These are phyloP conservation scores for Pezicula radicicola DNA, from an alignment of 2,329 filamentous ascomycete species.

Conservation along the genomic window DNA sequence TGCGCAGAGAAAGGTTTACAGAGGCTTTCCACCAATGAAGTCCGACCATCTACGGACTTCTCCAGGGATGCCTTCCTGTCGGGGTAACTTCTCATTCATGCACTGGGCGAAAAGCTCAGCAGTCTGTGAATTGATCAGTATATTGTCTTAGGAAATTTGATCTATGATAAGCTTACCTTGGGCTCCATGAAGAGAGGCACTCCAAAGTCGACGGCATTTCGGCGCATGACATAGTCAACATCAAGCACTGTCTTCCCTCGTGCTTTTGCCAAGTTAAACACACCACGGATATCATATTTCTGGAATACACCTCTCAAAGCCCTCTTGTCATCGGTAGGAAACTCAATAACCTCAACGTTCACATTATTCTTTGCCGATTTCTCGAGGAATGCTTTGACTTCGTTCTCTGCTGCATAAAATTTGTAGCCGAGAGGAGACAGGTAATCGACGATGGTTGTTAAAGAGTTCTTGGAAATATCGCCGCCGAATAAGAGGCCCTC, in stretches of 20 bases:
- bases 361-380: slow-evolving; percentile 62
- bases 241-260: slow-evolving; percentile 82
- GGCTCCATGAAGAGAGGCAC: slow-evolving; percentile 98
- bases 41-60: slow-evolving; percentile 96
- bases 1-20: slow-evolving; percentile 42
- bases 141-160: background rate
- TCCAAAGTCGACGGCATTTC: slow-evolving; percentile 97
- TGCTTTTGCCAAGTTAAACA: slow-evolving; percentile 88
- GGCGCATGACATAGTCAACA: slow-evolving; percentile 96
- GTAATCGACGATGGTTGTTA: slow-evolving; percentile 81
- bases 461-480: slow-evolving; percentile 65
- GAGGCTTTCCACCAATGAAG: slow-evolving; percentile 83
- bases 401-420: slow-evolving; percentile 78
- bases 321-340: slow-evolving; percentile 94
- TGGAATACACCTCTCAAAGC: slow-evolving; percentile 91
- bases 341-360: slow-evolving; percentile 86
- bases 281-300: slow-evolving; percentile 93
- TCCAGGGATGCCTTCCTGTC: slow-evolving; percentile 79
- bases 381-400: slow-evolving; percentile 84
- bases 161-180: slow-evolving; percentile 60
- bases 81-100: slow-evolving; percentile 94
- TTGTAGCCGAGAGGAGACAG: slow-evolving; percentile 90
- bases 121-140: slow-evolving; percentile 57
- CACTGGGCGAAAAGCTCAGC: slow-evolving; percentile 94
- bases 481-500: slow-evolving; percentile 95